Base-by-base conservation (phyloP, 139 green algal species). In the Spirogloea muscicola region DNA sequence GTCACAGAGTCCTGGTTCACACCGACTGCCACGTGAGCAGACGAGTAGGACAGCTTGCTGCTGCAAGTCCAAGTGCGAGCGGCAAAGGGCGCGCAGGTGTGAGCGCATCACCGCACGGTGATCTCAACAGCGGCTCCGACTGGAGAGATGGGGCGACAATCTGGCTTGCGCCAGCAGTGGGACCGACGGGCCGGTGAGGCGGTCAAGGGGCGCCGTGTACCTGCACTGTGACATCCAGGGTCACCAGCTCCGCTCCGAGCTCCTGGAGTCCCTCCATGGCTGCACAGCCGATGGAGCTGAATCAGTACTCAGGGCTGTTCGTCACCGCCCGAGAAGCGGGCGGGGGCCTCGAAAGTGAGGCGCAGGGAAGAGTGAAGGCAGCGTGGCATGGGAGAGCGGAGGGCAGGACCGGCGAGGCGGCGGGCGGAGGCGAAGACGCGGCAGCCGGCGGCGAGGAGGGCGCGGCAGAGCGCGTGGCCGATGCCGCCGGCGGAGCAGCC, bases 401-500 rank as follows among this genome's bases (percentile, higher is more conserved):
- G n/a, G n/a, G n/a, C n/a, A n/a, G n/a, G n/a, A n/a, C n/a, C n/a
- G n/a, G n/a, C n/a, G n/a, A 58, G 21, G 38, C 58, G 71, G 25
- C 84, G 62, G 0, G 84, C 84, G 0, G 81, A 72, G 6, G 84
- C 80, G 48, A 87, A 86, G 18, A 87, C 82, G 21, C 2, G 38
- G 49, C 60, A 49, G 2, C 38, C 33, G 43, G 43, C 16, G 13
- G 38, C 33, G 4, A 68, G 29, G 39, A 89, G 72, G 33, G 36
- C 49, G 1, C 21, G 27, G 33, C 84, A 82, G 42, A 88, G 58
- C 9, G 74, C 84, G 3, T 85, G 43, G 40, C 84, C 84, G 25
- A 88, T 78, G 1, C 84, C 84, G 29, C 77, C 84, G 29, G 49
- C n/a, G 33, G 63, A 84, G 37, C 84, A 88, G 3, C 84, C 84